These are phyloP conservation scores for Diaporthe citrichinensis DNA, from an alignment of 2,329 filamentous ascomycete genomes.

Conservation along the genomic window DNA sequence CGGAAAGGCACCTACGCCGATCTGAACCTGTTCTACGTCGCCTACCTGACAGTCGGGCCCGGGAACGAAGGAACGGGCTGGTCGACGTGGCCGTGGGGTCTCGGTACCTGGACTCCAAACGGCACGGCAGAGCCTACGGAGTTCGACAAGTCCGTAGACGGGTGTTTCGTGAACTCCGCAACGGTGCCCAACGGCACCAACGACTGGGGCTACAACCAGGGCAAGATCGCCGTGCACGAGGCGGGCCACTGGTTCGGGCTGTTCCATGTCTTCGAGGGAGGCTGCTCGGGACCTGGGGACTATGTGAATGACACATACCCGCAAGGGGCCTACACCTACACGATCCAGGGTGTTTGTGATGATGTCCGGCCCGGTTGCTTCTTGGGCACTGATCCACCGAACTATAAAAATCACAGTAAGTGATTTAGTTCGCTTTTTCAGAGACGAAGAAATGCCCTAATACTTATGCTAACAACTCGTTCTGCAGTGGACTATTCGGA, in stretches of 20 bases:
- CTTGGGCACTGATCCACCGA: neutral
- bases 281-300: constrained; percentile 55
- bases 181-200: constrained; percentile 13
- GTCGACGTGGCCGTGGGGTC: constrained; percentile 15
- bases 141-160: constrained; percentile 19
- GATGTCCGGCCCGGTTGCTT: neutral
- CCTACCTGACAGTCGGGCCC: neutral
- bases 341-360: neutral
- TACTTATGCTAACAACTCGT: neutral
- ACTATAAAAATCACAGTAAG: constrained; percentile 25
- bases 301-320: constrained; percentile 56
- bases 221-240: constrained; percentile 61
- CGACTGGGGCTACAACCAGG: constrained; percentile 49
- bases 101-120: constrained; percentile 3
- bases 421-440: neutral
- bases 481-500: constrained; percentile 21
- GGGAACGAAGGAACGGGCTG: constrained; percentile 8
- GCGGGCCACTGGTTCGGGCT: constrained; percentile 62
- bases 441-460: neutral
- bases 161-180: constrained; percentile 11
- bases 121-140: constrained; percentile 17
- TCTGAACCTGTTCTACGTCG: constrained; percentile 21
- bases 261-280: constrained; percentile 59
- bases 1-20: constrained; percentile 25
- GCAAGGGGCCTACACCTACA: neutral